Percentiles rank a stretch among this genome's conserved stretches.
phyloP scores from a whole-genome alignment of 1,284 basidiomycete species.

The Mycena sp. region DNA sequence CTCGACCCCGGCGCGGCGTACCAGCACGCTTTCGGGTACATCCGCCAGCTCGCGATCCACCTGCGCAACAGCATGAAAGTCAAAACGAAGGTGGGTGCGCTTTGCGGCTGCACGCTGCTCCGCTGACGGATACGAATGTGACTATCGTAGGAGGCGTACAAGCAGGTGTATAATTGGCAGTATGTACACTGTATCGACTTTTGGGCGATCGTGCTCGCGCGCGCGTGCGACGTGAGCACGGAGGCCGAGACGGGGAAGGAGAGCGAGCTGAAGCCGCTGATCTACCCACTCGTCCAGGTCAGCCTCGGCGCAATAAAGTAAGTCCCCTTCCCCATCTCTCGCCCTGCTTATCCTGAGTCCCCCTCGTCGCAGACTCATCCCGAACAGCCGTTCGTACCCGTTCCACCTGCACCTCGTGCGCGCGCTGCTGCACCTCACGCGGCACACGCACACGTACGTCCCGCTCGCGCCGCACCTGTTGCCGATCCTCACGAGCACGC shows the following conservation, averaged over 20 bases:
- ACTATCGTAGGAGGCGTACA: slow-evolving; percentile 91
- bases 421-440: slow-evolving; percentile 53
- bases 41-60: slow-evolving; percentile 95
- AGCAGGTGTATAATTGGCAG: slow-evolving; percentile 98
- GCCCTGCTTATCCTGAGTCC: slow-evolving; percentile 9
- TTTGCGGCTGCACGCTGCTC: too few species aligned
- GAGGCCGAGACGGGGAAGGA: slow-evolving; percentile 64
- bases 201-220: slow-evolving; percentile 91
- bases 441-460: slow-evolving; percentile 88
- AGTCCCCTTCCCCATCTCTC: slow-evolving; percentile 57
- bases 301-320: slow-evolving; percentile 92
- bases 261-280: slow-evolving; percentile 86
- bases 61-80: slow-evolving; percentile 92
- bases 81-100: slow-evolving; percentile 80
- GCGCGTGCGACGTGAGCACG: slow-evolving; percentile 74
- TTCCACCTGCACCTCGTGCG: slow-evolving; percentile 33
- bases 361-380: slow-evolving; percentile 21
- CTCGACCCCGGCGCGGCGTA: slow-evolving; percentile 82
- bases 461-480: slow-evolving; percentile 90
- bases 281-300: slow-evolving; percentile 97
- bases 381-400: slow-evolving; percentile 32
- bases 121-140: too few species aligned
- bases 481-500: slow-evolving; percentile 85
- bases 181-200: slow-evolving; percentile 97
- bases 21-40: slow-evolving; percentile 97